Percentiles rank a stretch among this genome's conserved stretches.
Evolutionary conservation across 2,329 filamentous ascomycete species (phyloP).

Genomic region (Colletotrichum incanum): DNA sequence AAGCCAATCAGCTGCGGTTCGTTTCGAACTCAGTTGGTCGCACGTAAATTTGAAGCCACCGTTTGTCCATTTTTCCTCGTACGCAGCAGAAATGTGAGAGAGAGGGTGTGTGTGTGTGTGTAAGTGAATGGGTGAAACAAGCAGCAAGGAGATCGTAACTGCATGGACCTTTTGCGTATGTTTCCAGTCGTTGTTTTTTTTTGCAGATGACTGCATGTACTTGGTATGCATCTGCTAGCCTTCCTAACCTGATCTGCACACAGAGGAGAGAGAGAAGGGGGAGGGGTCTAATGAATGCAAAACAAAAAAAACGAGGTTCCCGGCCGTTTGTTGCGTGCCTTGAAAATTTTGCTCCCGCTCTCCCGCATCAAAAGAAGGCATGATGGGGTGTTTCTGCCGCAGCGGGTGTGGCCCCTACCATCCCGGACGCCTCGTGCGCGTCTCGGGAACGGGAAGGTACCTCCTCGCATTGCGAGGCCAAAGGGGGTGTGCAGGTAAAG

Average conservation of each 20-base stretch:
- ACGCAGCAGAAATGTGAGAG: too few species aligned
- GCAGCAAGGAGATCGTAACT: not conserved
- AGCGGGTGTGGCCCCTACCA: slow-evolving; percentile 22
- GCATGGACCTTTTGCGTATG: not conserved
- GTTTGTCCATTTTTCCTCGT: not conserved
- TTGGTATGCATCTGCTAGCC: not conserved
- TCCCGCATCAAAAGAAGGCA: not conserved
- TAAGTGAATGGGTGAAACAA: too few species aligned
- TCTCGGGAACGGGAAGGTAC: not conserved
- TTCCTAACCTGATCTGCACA: not conserved
- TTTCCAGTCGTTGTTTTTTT: not conserved
- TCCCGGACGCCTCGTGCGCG: slow-evolving; percentile 20
- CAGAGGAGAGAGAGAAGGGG: not conserved
- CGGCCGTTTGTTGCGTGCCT: not conserved
- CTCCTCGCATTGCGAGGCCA: not conserved
- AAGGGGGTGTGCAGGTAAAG: slow-evolving; percentile 18
- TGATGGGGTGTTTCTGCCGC: not conserved
- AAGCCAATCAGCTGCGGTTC: not conserved
- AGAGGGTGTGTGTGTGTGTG: too few species aligned
- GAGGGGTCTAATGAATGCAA: too few species aligned
- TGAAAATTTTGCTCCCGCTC: not conserved
- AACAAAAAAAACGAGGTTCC: not conserved
- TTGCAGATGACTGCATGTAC: not conserved
- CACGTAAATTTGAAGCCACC: not conserved
- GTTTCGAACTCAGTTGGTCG: not conserved